Conservation (phyloP, 1,284 basidiomycete genomes). For the Agaricales sp. region DNA sequence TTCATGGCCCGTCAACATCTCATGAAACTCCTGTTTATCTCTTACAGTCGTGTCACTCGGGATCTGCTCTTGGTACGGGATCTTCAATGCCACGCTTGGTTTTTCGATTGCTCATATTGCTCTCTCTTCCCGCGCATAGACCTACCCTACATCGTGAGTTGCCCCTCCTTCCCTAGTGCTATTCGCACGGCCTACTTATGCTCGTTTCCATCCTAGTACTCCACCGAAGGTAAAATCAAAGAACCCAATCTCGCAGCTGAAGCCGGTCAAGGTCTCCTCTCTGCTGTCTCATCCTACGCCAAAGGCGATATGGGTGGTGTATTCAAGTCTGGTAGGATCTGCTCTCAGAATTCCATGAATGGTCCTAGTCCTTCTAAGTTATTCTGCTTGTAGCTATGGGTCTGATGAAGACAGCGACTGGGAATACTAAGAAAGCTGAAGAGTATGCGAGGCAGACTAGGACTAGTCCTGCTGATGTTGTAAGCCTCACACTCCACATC, state of each 20-base stretch:
- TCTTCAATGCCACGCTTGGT: background rate
- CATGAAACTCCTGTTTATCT: conserved; percentile 3
- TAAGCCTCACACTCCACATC: conserved; percentile 19
- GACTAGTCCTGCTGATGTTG: conserved; percentile 69
- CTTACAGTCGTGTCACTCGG: conserved; percentile 54
- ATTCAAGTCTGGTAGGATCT: conserved; percentile 35
- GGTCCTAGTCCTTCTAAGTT: background rate
- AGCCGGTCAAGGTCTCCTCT: conserved; percentile 67
- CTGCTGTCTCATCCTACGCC: conserved; percentile 61
- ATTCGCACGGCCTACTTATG: background rate
- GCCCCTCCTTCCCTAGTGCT: conserved; percentile 1
- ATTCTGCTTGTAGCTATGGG: conserved; percentile 23
- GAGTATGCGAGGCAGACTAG: conserved; percentile 56
- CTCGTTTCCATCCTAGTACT: conserved; percentile 42
- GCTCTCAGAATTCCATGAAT: too few species aligned
- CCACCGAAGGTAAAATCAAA: conserved; percentile 89
- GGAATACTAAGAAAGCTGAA: conserved; percentile 45
- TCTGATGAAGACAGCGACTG: conserved; percentile 36
- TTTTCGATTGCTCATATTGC: conserved; percentile 2
- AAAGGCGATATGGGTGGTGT: conserved; percentile 72
- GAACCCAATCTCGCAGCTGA: conserved; percentile 79
- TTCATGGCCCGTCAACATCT: background rate
- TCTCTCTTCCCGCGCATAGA: conserved; percentile 24
- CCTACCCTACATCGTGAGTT: conserved; percentile 46
- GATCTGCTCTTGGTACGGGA: conserved; percentile 47